Conservation (phyloP, 768 basidiomycete genomes). For the Amanita pallidorosea region DNA sequence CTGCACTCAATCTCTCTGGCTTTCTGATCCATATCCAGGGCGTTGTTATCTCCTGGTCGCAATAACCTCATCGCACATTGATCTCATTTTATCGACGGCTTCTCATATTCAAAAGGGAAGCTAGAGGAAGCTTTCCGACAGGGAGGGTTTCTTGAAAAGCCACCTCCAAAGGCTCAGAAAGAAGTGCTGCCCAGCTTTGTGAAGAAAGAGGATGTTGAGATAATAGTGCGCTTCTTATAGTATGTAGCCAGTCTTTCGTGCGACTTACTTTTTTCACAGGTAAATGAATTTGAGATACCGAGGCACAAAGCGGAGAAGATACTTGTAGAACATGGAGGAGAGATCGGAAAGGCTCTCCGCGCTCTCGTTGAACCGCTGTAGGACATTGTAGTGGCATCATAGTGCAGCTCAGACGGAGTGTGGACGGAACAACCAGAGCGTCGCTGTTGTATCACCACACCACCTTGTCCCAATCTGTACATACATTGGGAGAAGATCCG, state of each 20-base stretch:
- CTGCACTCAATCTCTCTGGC: not conserved
- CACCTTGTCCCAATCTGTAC: no score
- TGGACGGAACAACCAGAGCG: no score
- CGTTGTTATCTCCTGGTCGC: not conserved
- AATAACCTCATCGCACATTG: not conserved
- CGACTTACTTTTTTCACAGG: slow-evolving; percentile 21
- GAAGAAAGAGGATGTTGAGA: slow-evolving; percentile 54
- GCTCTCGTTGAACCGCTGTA: slow-evolving; percentile 21
- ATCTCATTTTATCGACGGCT: slow-evolving; percentile 53
- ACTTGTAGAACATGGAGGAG: slow-evolving; percentile 40
- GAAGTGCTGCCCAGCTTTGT: slow-evolving; percentile 24
- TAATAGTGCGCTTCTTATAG: slow-evolving; percentile 35
- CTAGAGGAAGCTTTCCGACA: slow-evolving; percentile 53
- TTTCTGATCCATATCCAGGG: not conserved
- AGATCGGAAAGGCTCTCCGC: slow-evolving; percentile 39
- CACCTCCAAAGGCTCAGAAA: slow-evolving; percentile 36
- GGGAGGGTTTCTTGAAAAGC: slow-evolving; percentile 48
- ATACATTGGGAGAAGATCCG: no score
- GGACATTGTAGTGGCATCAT: not conserved
- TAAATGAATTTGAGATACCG: slow-evolving; percentile 56
- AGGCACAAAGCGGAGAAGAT: slow-evolving; percentile 48
- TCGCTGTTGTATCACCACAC: no score
- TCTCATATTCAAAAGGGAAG: slow-evolving; percentile 55
- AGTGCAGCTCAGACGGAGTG: not conserved
- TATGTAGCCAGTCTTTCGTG: not conserved